These are phyloP conservation scores for Trichoderma sp. DNA, from an alignment of 2,329 filamentous ascomycete genomes.

Conservation along the genomic window DNA sequence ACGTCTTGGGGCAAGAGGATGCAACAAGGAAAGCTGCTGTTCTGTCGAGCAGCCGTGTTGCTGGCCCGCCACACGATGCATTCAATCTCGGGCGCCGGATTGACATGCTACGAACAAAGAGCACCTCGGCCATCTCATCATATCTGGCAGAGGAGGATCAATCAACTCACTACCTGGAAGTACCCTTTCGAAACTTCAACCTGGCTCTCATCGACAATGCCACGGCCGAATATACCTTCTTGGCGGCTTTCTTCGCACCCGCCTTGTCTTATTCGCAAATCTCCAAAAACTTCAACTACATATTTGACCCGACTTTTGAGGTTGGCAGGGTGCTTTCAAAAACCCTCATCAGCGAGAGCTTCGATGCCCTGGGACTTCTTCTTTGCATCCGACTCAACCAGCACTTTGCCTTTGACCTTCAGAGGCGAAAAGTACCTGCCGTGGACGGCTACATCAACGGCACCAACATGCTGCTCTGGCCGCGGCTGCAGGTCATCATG, in stretches of 20 bases:
- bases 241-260: slow-evolving; percentile 85
- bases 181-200: slow-evolving; percentile 92
- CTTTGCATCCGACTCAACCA: slow-evolving; percentile 94
- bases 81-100: slow-evolving; percentile 86
- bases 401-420: slow-evolving; percentile 89
- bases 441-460: slow-evolving; percentile 92
- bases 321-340: slow-evolving; percentile 78
- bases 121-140: slow-evolving; percentile 76
- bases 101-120: slow-evolving; percentile 74
- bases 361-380: slow-evolving; percentile 82
- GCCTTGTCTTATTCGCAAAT: slow-evolving; percentile 74
- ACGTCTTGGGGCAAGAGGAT: slow-evolving; percentile 80
- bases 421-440: slow-evolving; percentile 85
- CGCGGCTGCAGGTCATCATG: slow-evolving; percentile 91
- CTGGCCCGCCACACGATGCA: slow-evolving; percentile 72
- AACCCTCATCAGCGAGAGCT: slow-evolving; percentile 71
- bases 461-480: slow-evolving; percentile 95
- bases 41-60: slow-evolving; percentile 47
- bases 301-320: slow-evolving; percentile 88
- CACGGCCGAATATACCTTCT: slow-evolving; percentile 90
- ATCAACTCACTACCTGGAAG: slow-evolving; percentile 80
- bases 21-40: slow-evolving; percentile 63
- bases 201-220: slow-evolving; percentile 91
- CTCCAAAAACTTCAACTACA: slow-evolving; percentile 79
- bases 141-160: slow-evolving; percentile 92